Evolutionary conservation across 2,329 filamentous ascomycete genomes (phyloP), one percentile per base, ranked within the genome.

Genomic region (Trichophyton equinum): DNA sequence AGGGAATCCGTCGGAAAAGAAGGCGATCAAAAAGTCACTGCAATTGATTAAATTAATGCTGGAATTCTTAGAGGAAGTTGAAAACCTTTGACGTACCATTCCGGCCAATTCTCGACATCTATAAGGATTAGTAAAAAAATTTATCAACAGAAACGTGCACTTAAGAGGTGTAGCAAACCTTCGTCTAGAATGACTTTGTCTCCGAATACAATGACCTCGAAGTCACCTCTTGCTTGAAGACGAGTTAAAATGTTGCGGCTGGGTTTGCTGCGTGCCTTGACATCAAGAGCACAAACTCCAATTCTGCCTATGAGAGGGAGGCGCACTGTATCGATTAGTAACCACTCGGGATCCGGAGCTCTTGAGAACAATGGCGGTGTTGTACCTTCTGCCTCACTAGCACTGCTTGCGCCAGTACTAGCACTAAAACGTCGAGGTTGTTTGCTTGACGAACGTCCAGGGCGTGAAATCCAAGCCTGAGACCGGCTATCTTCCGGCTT

Each of bases 101-200:
- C 85, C 18, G 91, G 91, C 91, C 91, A 96, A 71, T 96, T 95
- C 74, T 95, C 91, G 61, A 96, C 87, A 64, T 88, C 89, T 84
- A 62, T 4, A 13, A 4, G 6, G 15, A 40, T 44, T 30, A 42
- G 46, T 47, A 25, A 47, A 47, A 47, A 30, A 1, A 4, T 57
- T 22, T 18, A 57, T 38, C 11, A 25, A 15, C 40, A 9, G 25
- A 27, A n/a, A 15, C 18, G 30, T 36, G 25, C 9, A 20, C 11
- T 15, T 25, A n/a, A 36, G 30, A 55, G 57, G 15, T 57, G 57
- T 27, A 27, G 27, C 79, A 67, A 67, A 83, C 82, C 82, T 82
- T 99, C 94, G 70, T 99, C 94, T 40, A 99, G 80, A 67, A 99
- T 99, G 49, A 96, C 92, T 76, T 99, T 99, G 77, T 99, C 94